Base-by-base conservation (phyloP, 176 grass and related monocot species). In the Pontederia crassipes region DNA sequence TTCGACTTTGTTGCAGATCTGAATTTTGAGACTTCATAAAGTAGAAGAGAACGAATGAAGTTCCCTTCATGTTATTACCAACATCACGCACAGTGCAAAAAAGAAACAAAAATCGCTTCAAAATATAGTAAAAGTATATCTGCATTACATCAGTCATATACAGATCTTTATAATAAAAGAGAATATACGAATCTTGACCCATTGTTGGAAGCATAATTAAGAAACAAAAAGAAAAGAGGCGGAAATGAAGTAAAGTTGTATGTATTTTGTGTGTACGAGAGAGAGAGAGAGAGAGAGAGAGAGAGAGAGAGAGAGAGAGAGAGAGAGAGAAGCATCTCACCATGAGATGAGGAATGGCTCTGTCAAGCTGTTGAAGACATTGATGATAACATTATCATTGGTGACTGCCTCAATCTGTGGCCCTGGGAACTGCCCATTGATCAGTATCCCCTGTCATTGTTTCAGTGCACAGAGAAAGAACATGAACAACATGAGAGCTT, bases 351-450 rank as follows among this genome's bases (percentile, higher is more conserved):
- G 84, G 69, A 98, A 98, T 0, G 93, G 87, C 11, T 82, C 81
- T 0, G 81, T 79, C 60, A 98, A 83, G 71, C 65, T 83, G 73
- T 98, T 98, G 82, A 88, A 98, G 68, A 98, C 87, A 51, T 98
- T 98, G 64, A 98, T 75, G 79, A 98, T 73, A 66, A 98, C 72
- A 72, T 98, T 98, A 72, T 98, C 93, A 63, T 98, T 92, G 76
- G 93, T 98, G 52, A 92, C 87, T 15, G 87, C 87, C 63, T 98
- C 87, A 59, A 98, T 98, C 81, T 78, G 93, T 55, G 93, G 93
- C 53, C 93, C 93, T 24, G 93, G 93, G 75, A 98, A 98, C 69
- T 92, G 84, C 12, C 93, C 93, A 62, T 98, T 98, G 66, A 98
- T 98, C 77, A 98, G 66, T 54, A 98, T 98, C 62, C 84, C 93